Conservation (phyloP, 345 rosid species). For the Ceriops decandra region DNA sequence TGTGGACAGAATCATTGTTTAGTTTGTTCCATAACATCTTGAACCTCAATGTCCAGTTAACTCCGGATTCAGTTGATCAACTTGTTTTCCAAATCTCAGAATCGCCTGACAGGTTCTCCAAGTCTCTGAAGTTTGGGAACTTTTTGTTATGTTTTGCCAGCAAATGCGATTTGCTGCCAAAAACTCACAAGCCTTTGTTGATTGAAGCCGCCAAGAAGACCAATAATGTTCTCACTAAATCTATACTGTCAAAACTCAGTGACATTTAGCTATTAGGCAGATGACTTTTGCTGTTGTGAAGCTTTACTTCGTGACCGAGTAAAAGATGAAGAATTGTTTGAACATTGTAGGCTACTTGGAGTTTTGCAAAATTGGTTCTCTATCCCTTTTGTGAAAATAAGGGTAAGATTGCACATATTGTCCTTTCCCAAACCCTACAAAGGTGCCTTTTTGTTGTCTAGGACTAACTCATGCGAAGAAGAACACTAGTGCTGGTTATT, state of each 20-base stretch:
- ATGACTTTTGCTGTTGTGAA: background rate
- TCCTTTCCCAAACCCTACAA: no score
- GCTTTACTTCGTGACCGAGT: no score
- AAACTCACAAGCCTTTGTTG: slow-evolving; percentile 45
- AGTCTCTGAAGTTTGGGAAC: slow-evolving; percentile 65
- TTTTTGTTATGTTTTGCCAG: slow-evolving; percentile 55
- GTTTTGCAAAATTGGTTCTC: no score
- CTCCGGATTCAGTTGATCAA: slow-evolving; percentile 57
- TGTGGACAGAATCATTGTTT: slow-evolving; percentile 67
- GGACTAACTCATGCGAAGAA: no score
- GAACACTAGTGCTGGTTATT: no score
- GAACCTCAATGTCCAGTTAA: slow-evolving; percentile 48
- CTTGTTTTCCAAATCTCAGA: slow-evolving; percentile 37
- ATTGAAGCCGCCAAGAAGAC: slow-evolving; percentile 55
- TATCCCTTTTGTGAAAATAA: no score
- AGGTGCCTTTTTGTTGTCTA: no score
- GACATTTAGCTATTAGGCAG: slow-evolving; percentile 32
- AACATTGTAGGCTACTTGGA: no score
- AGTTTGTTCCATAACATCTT: slow-evolving; percentile 54
- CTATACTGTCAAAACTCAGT: slow-evolving; percentile 53
- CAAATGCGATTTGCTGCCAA: slow-evolving; percentile 44
- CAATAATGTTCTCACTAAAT: slow-evolving; percentile 59
- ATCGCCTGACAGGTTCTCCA: slow-evolving; percentile 41
- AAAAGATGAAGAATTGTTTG: no score
- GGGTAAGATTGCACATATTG: no score